A percentile compares a stretch with the other conserved stretches of the same genome.
phyloP scores from a whole-genome alignment of 345 rosid genomes.

The Lepidium aucheri region DNA sequence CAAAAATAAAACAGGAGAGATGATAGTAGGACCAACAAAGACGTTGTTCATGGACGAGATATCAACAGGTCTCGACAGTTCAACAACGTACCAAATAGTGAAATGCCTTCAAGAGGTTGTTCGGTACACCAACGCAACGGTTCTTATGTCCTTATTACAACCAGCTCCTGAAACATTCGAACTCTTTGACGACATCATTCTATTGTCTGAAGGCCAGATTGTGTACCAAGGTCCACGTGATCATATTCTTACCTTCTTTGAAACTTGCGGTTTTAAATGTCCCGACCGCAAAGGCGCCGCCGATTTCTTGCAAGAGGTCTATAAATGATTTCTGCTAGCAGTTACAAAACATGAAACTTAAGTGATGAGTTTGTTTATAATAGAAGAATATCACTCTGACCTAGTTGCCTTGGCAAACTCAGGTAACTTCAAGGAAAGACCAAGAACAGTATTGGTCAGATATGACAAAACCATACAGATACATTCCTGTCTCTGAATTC shows the following conservation, averaged over 20 bases:
- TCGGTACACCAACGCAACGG: conserved; percentile 61
- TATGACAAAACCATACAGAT: conserved; percentile 50
- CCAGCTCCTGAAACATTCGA: conserved; percentile 94
- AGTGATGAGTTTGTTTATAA: neutral
- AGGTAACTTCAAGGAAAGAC: conserved; percentile 91
- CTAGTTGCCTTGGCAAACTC: conserved; percentile 17
- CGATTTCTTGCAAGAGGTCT: conserved; percentile 90
- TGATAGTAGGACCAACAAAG: conserved; percentile 94
- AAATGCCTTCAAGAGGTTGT: conserved; percentile 80
- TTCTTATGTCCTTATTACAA: conserved; percentile 76
- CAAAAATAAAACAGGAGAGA: conserved; percentile 53
- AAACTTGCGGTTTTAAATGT: conserved; percentile 60
- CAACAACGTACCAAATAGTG: conserved; percentile 83
- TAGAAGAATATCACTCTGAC: neutral
- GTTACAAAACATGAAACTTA: neutral
- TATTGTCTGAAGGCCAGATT: conserved; percentile 74
- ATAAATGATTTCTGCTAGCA: neutral
- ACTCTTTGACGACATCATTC: conserved; percentile 73
- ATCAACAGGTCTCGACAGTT: conserved; percentile 92
- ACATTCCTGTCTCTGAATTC: conserved; percentile 52
- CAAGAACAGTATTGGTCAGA: conserved; percentile 87
- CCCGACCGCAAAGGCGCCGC: conserved; percentile 88
- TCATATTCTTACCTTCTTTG: conserved; percentile 54
- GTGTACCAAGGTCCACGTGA: conserved; percentile 88
- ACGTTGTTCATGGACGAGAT: conserved; percentile 91